Percentiles rank a stretch among this genome's conserved stretches.
Conservation (phyloP, 2,329 filamentous ascomycete species). For the Nemania diffusa region DNA sequence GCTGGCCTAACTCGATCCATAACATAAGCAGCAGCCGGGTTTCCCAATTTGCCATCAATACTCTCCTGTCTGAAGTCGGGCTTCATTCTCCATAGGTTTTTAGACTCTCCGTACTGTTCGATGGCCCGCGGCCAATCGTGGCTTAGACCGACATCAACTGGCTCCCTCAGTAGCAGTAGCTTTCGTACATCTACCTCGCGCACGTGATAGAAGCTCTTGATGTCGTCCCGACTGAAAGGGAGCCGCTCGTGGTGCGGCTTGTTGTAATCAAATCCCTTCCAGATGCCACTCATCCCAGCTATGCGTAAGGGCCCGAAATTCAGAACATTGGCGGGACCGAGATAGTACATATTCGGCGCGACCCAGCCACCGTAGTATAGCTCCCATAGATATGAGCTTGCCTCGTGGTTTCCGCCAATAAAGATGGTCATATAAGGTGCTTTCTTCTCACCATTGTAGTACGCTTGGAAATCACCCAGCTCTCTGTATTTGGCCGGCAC, state of each 20-base stretch:
- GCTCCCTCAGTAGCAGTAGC: slow-evolving; percentile 82
- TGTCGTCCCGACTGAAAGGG: slow-evolving; percentile 80
- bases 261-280: slow-evolving; percentile 89
- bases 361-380: slow-evolving; percentile 98
- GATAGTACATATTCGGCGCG: slow-evolving; percentile 95
- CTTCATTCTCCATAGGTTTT: slow-evolving; percentile 77
- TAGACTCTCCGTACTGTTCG: slow-evolving; percentile 79
- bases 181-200: slow-evolving; percentile 92
- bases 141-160: slow-evolving; percentile 90
- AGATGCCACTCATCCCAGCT: slow-evolving; percentile 91
- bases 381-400: slow-evolving; percentile 88
- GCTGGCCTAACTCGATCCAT: slow-evolving; percentile 83
- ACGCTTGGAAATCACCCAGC: slow-evolving; percentile 92
- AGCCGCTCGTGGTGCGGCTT: slow-evolving; percentile 86
- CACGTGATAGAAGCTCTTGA: slow-evolving; percentile 88
- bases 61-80: slow-evolving; percentile 81
- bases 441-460: slow-evolving; percentile 81
- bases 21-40: slow-evolving; percentile 79
- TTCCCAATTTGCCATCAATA: slow-evolving; percentile 79
- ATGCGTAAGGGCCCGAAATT: slow-evolving; percentile 87
- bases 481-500: slow-evolving; percentile 88
- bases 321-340: slow-evolving; percentile 91
- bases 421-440: slow-evolving; percentile 94
- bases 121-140: slow-evolving; percentile 94
- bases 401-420: slow-evolving; percentile 95